Percentiles rank a stretch among this genome's conserved stretches.
Evolutionary conservation across 441 rosid species (phyloP).

Genomic region (Jatropha podagrica): DNA sequence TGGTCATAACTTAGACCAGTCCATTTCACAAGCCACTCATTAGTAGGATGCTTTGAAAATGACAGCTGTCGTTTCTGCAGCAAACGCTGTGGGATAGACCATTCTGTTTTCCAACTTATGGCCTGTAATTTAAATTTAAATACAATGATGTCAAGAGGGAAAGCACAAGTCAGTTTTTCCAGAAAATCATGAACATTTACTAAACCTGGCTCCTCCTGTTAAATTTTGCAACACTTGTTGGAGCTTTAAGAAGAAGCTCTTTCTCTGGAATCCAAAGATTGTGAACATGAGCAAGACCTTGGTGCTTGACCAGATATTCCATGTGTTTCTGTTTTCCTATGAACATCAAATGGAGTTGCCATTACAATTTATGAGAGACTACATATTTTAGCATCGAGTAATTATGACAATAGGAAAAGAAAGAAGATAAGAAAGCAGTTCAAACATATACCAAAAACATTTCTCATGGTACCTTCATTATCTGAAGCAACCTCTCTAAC

Average conservation of each 20-base stretch:
- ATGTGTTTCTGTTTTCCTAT: conserved; percentile 26
- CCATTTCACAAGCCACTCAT: conserved; percentile 40
- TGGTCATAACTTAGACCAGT: conserved; percentile 37
- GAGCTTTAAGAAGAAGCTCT: conserved; percentile 27
- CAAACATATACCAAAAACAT: background rate
- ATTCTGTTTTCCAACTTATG: conserved; percentile 31
- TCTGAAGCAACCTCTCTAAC: conserved; percentile 29
- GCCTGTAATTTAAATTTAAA: conserved; percentile 20
- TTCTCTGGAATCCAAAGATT: conserved; percentile 37
- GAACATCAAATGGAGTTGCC: background rate
- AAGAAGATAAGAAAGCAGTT: background rate
- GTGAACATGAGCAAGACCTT: conserved; percentile 44
- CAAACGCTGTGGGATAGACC: conserved; percentile 36
- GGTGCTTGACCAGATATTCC: conserved; percentile 38
- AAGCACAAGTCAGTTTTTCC: background rate
- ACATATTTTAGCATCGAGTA: background rate
- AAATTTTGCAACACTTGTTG: conserved; percentile 28
- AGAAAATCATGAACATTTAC: background rate
- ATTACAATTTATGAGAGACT: background rate
- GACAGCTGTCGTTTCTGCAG: conserved; percentile 26
- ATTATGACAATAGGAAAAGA: background rate
- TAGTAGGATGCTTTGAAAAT: conserved; percentile 13
- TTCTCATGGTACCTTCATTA: conserved; percentile 28
- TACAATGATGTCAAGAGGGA: background rate
- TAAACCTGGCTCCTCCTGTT: conserved; percentile 26